Evolutionary conservation across 2,329 filamentous ascomycete species (phyloP).

Genomic region (Fusarium cicatricum): DNA sequence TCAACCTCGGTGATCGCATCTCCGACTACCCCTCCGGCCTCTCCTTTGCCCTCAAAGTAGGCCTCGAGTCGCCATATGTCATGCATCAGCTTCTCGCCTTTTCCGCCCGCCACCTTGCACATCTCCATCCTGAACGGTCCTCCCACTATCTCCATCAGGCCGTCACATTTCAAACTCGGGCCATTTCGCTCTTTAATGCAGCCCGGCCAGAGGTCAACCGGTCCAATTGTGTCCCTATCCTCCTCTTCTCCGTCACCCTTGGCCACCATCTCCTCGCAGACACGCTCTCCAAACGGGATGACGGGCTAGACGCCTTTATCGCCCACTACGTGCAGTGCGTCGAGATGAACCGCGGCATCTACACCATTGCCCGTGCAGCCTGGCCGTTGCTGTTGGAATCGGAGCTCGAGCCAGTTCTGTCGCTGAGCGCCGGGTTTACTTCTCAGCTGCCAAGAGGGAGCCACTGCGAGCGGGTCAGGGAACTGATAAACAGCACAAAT

Average conservation of each 20-base stretch:
- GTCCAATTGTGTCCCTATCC: slow-evolving; percentile 17
- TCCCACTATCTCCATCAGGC: neutral
- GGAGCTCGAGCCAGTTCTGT: slow-evolving; percentile 5
- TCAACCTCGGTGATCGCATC: slow-evolving; percentile 4
- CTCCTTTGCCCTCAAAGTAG: neutral
- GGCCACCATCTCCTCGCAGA: slow-evolving; percentile 26
- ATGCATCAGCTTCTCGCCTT: slow-evolving; percentile 24
- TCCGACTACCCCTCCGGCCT: neutral
- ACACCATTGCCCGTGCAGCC: neutral
- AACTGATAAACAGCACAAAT: neutral
- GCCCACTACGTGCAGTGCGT: slow-evolving; percentile 14
- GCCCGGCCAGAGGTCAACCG: neutral
- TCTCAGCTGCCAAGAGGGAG: neutral
- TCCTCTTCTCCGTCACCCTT: slow-evolving; percentile 20
- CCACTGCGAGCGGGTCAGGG: neutral
- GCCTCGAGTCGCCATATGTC: slow-evolving; percentile 15
- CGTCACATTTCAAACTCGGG: slow-evolving; percentile 10
- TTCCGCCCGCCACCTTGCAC: slow-evolving; percentile 23
- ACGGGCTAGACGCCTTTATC: neutral
- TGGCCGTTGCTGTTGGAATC: slow-evolving; percentile 15
- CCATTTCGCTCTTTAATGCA: slow-evolving; percentile 23
- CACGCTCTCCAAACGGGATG: neutral
- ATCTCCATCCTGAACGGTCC: neutral
- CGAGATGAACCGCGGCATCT: slow-evolving; percentile 19
- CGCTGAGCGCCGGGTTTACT: slow-evolving; percentile 3